phyloP scores from a whole-genome alignment of 371 early-diverging fungal genomes.

The Rhizopus arrhizus region DNA sequence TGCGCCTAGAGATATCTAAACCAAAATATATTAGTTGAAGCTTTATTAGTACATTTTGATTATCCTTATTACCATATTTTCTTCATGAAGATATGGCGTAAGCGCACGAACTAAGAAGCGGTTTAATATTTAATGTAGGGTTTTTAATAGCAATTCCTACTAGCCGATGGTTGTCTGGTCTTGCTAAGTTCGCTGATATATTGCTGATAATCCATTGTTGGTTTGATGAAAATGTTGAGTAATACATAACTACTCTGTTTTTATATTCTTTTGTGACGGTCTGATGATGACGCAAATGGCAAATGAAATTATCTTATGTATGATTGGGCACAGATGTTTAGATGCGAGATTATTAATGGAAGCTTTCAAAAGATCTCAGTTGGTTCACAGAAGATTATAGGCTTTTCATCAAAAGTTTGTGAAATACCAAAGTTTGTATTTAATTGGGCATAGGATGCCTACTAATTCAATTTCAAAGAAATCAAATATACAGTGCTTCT shows the following conservation, averaged over 20 bases:
- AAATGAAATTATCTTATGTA: no score
- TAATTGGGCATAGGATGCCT: no score
- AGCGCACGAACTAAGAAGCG: neutral
- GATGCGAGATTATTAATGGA: no score
- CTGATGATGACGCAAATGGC: no score
- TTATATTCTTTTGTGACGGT: no score
- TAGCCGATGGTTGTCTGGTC: slow-evolving; percentile 8
- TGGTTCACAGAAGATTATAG: no score
- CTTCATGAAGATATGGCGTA: neutral
- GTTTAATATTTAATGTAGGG: neutral
- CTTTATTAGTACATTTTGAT: neutral
- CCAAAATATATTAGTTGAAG: neutral
- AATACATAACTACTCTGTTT: neutral
- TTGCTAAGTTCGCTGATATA: slow-evolving; percentile 10
- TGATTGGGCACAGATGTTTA: no score
- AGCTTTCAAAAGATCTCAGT: no score
- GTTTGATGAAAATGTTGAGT: neutral
- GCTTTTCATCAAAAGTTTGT: no score
- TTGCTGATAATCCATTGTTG: slow-evolving; percentile 6
- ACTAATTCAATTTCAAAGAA: no score
- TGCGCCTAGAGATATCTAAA: slow-evolving; percentile 69
- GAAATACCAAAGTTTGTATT: no score
- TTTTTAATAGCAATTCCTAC: neutral
- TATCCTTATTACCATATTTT: neutral
- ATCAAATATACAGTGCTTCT: no score